Conservation (phyloP, 352 stramenopile genomes). For the Albugo candida region DNA sequence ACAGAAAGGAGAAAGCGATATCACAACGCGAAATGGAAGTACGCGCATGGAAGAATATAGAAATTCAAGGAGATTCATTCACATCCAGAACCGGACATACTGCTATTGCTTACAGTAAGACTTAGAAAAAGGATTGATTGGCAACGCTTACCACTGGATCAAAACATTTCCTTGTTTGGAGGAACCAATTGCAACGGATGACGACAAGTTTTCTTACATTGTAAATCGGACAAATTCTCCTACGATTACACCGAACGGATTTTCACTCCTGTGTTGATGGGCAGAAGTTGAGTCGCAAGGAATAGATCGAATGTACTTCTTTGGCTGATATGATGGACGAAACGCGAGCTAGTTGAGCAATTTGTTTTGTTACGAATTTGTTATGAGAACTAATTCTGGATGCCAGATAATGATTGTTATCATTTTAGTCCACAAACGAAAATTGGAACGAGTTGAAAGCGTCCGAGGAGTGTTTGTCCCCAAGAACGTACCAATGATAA, state of each 20-base stretch:
- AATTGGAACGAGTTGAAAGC: conserved; percentile 67
- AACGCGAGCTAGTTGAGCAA: conserved; percentile 83
- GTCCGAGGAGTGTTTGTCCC: conserved; percentile 20
- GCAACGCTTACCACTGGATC: not conserved
- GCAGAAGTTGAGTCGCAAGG: conserved; percentile 49
- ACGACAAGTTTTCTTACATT: conserved; percentile 73
- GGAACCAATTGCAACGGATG: conserved; percentile 56
- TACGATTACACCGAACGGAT: not conserved
- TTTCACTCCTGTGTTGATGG: conserved; percentile 14
- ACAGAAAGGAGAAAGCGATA: too few species aligned
- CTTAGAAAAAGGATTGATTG: not conserved
- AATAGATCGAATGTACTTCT: conserved; percentile 70
- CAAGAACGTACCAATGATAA: conserved; percentile 73
- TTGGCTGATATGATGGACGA: conserved; percentile 76
- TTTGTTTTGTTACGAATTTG: conserved; percentile 76
- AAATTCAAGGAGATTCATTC: conserved; percentile 58
- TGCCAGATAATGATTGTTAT: not conserved
- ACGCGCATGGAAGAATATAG: conserved; percentile 51
- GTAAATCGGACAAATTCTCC: conserved; percentile 20
- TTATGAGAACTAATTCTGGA: conserved; percentile 8
- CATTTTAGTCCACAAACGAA: conserved; percentile 13
- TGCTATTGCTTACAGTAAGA: conserved; percentile 46
- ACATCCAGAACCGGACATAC: conserved; percentile 72
- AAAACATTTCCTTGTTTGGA: conserved; percentile 62
- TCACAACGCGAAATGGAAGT: conserved; percentile 25